Percentiles rank a stretch among this genome's conserved stretches.
These are phyloP conservation scores for Helotiales sp. DNA, from an alignment of 2,329 filamentous ascomycete species.

Conservation along the genomic window DNA sequence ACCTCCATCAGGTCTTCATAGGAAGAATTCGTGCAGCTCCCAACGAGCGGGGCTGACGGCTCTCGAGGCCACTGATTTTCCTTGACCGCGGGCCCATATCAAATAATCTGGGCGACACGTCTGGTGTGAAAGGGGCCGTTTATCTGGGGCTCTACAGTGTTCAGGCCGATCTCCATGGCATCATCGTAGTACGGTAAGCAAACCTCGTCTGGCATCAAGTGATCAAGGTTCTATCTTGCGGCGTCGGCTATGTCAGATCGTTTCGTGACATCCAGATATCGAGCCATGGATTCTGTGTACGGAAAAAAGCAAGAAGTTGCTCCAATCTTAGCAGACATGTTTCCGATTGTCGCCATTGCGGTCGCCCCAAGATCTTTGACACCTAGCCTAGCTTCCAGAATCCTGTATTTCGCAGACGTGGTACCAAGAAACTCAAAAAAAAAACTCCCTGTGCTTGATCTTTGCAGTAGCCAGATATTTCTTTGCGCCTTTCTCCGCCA, in stretches of 20 bases:
- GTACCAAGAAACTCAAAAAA: background rate
- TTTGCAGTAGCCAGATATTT: background rate
- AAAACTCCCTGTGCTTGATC: background rate
- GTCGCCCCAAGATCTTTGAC: slow-evolving; percentile 43
- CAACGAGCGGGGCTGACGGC: slow-evolving; percentile 40
- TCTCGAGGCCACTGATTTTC: background rate
- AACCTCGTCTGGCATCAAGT: background rate
- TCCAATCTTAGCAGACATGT: slow-evolving; percentile 47
- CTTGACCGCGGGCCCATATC: background rate
- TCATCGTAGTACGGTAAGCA: background rate
- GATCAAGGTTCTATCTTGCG: background rate
- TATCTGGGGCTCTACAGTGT: slow-evolving; percentile 44
- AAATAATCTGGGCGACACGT: slow-evolving; percentile 35
- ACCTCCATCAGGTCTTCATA: slow-evolving; percentile 46
- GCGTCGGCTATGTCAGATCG: background rate
- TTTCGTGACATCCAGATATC: background rate
- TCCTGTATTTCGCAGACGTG: slow-evolving; percentile 47
- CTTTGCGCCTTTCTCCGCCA: background rate
- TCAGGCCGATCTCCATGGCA: slow-evolving; percentile 44
- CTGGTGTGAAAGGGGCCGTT: slow-evolving; percentile 46
- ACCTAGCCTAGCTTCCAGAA: slow-evolving; percentile 47
- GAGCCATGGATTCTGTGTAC: slow-evolving; percentile 43
- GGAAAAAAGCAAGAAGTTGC: slow-evolving; percentile 47
- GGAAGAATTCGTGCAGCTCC: slow-evolving; percentile 46
- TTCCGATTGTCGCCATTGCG: slow-evolving; percentile 47